These are phyloP conservation scores for Neopestalotiopsis rosae DNA, from an alignment of 2,329 filamentous ascomycete species.

Conservation along the genomic window DNA sequence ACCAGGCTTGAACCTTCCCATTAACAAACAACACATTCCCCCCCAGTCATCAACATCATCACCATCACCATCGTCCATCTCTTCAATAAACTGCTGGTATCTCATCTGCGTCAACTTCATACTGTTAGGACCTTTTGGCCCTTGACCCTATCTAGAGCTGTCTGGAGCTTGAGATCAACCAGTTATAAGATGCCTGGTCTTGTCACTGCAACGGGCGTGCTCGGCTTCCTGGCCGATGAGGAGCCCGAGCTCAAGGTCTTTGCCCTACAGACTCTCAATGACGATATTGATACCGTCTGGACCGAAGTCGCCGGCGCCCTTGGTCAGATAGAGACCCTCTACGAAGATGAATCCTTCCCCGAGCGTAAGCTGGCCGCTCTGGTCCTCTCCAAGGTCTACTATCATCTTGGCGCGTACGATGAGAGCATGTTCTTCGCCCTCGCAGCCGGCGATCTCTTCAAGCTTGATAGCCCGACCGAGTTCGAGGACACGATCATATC, in stretches of 20 bases:
- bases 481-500: slow-evolving; percentile 99
- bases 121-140: neutral
- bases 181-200: slow-evolving; percentile 79
- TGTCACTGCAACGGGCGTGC: slow-evolving; percentile 90
- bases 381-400: slow-evolving; percentile 97
- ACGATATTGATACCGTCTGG: slow-evolving; percentile 97
- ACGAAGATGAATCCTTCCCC: slow-evolving; percentile 94
- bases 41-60: neutral
- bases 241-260: slow-evolving; percentile 94
- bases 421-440: slow-evolving; percentile 99
- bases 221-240: slow-evolving; percentile 94
- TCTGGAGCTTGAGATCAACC: neutral
- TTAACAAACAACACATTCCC: slow-evolving; percentile 10
- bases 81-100: neutral
- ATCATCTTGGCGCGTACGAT: slow-evolving; percentile 97
- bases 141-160: neutral
- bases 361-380: slow-evolving; percentile 93
- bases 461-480: slow-evolving; percentile 87
- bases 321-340: slow-evolving; percentile 94
- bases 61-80: neutral
- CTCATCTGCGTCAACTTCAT: neutral
- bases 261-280: slow-evolving; percentile 92
- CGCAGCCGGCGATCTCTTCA: slow-evolving; percentile 92
- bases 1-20: neutral
- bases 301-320: slow-evolving; percentile 93